phyloP scores from a whole-genome alignment of 192 early-diverging fungal genomes.

The Linnemannia hyalina region DNA sequence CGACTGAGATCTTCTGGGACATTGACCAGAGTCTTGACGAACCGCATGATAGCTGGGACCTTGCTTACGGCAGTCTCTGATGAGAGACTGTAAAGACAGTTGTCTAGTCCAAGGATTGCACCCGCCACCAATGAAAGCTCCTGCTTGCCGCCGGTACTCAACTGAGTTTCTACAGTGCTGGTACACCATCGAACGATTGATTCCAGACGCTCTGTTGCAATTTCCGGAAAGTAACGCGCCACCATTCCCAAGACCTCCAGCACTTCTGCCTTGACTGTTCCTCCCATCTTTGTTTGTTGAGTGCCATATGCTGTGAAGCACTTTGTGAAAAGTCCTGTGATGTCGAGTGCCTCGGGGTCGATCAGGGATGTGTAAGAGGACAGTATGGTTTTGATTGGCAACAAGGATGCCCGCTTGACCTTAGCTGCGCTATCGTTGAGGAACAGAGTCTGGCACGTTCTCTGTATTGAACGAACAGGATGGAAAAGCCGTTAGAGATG shows the following conservation, averaged over 20 bases:
- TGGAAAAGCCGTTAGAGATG: not conserved
- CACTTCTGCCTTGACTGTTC: constrained; percentile 58
- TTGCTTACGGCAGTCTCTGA: constrained; percentile 30
- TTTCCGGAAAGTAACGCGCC: constrained; percentile 49
- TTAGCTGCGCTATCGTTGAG: constrained; percentile 40
- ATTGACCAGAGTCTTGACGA: constrained; percentile 49
- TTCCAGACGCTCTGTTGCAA: constrained; percentile 2
- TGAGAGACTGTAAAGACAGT: constrained; percentile 36
- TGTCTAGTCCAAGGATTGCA: constrained; percentile 51
- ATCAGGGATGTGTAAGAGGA: constrained; percentile 36
- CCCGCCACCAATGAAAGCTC: constrained; percentile 42
- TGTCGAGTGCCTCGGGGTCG: constrained; percentile 49
- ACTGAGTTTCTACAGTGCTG: constrained; percentile 41
- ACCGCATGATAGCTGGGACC: constrained; percentile 29
- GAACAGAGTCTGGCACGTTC: constrained; percentile 38
- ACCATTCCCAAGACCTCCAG: constrained; percentile 60
- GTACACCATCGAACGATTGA: constrained; percentile 53
- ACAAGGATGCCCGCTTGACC: constrained; percentile 52
- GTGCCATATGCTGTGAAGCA: constrained; percentile 36
- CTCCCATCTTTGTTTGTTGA: constrained; percentile 36
- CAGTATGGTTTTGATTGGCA: constrained; percentile 56
- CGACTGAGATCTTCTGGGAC: constrained; percentile 58
- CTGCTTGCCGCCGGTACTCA: constrained; percentile 39
- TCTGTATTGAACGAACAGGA: constrained; percentile 17
- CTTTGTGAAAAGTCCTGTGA: constrained; percentile 33